These are phyloP conservation scores for Dictyophora rubrovolvata DNA, from an alignment of 768 basidiomycete species.

Conservation along the genomic window DNA sequence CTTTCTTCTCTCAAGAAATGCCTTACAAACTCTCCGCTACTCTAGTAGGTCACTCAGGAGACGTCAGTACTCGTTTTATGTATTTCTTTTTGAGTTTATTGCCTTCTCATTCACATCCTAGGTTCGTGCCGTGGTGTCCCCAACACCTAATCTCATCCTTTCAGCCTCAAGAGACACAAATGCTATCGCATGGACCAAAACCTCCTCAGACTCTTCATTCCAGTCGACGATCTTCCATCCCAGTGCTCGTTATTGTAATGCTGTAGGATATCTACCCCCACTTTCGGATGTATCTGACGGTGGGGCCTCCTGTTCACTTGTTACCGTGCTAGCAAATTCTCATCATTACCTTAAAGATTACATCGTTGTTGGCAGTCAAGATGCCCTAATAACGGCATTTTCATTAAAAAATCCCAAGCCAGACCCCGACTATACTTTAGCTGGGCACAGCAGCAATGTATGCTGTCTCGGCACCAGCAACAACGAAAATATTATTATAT, in stretches of 20 bases:
- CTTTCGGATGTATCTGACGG: constrained; percentile 49
- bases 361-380: constrained; percentile 81
- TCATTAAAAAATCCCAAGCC: constrained; percentile 45
- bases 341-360: constrained; percentile 44
- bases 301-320: constrained; percentile 35
- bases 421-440: constrained; percentile 70
- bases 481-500: constrained; percentile 62
- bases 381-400: constrained; percentile 80
- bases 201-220: constrained; percentile 40
- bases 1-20: constrained; percentile 28
- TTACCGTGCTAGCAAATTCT: constrained; percentile 5
- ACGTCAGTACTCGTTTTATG: constrained; percentile 40
- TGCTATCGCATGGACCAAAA: constrained; percentile 74
- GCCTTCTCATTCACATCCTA: constrained; percentile 26
- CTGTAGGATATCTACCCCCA: constrained; percentile 70
- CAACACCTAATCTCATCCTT: constrained; percentile 66
- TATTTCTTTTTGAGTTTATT: constrained; percentile 8
- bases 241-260: constrained; percentile 70
- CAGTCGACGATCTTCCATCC: constrained; percentile 42
- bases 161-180: constrained; percentile 90
- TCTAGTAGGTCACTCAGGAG: constrained; percentile 57
- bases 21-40: constrained; percentile 72
- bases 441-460: constrained; percentile 87
- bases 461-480: constrained; percentile 69
- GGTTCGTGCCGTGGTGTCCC: constrained; percentile 77